Evolutionary conservation across 805 yeast genomes (phyloP).

Genomic region (Metschnikowia dekortorum): DNA sequence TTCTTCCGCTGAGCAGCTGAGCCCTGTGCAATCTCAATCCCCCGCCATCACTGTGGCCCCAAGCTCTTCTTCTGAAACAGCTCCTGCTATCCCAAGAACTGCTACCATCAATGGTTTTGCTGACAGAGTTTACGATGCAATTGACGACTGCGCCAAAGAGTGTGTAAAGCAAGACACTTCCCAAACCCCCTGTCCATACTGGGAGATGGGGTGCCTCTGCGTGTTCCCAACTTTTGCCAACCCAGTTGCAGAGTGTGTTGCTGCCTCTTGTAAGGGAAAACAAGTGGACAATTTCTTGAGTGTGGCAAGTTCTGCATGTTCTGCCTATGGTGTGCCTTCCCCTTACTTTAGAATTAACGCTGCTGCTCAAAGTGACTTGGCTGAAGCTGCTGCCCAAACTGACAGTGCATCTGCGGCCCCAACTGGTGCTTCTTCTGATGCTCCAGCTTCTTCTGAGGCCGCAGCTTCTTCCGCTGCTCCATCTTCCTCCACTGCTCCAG

Average conservation of each 20-base stretch:
- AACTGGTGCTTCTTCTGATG: background rate
- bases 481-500: background rate
- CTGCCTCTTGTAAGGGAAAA: conserved; percentile 8
- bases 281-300: conserved; percentile 7
- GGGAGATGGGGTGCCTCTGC: conserved; percentile 16
- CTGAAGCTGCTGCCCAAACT: conserved; percentile 5
- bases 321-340: conserved; percentile 9
- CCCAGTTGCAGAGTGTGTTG: conserved; percentile 11
- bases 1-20: no score
- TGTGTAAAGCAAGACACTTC: conserved; percentile 10
- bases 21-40: conserved; percentile 2
- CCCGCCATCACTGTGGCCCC: conserved; percentile 6
- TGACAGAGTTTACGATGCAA: conserved; percentile 8
- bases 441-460: background rate
- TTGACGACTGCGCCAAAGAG: conserved; percentile 11
- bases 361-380: conserved; percentile 3
- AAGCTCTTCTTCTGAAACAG: background rate
- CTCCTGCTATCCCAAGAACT: conserved; percentile 5
- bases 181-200: conserved; percentile 12
- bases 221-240: conserved; percentile 9
- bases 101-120: conserved; percentile 14
- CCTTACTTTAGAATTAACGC: conserved; percentile 19
- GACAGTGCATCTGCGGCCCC: background rate
- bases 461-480: background rate
- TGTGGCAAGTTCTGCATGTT: conserved; percentile 11